A percentile compares a stretch with the other conserved stretches of the same genome.
Conservation (phyloP, 2,329 filamentous ascomycete species). For the Trichoderma atroviride region DNA sequence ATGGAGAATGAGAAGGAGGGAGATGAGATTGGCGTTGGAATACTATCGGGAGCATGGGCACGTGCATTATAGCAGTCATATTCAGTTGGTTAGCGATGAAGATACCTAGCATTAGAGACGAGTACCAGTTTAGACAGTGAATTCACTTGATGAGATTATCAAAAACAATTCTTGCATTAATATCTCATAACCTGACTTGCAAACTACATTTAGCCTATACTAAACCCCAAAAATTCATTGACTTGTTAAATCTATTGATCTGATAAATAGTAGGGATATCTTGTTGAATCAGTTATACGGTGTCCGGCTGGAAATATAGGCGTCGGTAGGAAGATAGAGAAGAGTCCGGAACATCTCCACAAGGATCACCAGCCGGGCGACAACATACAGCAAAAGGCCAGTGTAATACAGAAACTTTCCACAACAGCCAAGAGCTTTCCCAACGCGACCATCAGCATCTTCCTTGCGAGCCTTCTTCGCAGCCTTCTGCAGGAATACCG, state of each 20-base stretch:
- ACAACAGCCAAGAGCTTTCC: neutral
- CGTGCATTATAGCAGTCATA: neutral
- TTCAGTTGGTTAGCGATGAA: neutral
- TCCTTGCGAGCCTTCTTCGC: neutral
- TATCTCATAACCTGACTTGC: too few relatives aligned
- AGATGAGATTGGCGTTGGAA: neutral
- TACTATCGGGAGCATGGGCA: neutral
- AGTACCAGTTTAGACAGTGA: neutral
- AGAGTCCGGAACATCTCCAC: conserved; percentile 8
- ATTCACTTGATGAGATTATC: neutral
- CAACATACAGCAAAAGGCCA: neutral
- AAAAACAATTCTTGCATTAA: neutral
- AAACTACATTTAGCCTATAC: neutral
- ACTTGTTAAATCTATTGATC: too few relatives aligned
- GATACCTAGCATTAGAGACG: neutral
- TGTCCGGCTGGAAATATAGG: neutral
- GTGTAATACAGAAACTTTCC: neutral
- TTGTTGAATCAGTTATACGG: neutral
- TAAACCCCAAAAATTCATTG: too few relatives aligned
- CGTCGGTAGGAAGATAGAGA: neutral
- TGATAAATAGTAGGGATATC: neutral
- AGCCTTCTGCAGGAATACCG: neutral
- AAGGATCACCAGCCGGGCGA: neutral
- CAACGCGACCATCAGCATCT: neutral
- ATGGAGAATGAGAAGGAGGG: neutral